Conservation (phyloP, 1,284 basidiomycete species). For the Apiotrichum montevideense region DNA sequence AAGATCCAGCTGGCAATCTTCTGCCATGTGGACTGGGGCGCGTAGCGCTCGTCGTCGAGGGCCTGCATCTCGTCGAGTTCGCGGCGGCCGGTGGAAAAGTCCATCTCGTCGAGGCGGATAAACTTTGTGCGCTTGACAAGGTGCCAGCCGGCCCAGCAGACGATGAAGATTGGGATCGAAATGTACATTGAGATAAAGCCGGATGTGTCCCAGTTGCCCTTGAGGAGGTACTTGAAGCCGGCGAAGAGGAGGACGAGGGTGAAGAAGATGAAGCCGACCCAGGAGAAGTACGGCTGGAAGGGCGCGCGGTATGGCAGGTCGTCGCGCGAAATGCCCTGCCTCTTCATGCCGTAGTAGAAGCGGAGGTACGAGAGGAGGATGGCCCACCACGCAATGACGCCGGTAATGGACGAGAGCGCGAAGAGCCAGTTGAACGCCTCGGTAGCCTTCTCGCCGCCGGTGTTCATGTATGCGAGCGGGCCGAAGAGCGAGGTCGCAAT, state of each 20-base stretch:
- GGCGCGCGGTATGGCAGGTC: slow-evolving; percentile 61
- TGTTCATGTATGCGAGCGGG: slow-evolving; percentile 60
- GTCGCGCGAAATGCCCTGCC: slow-evolving; percentile 59
- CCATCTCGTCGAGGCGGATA: slow-evolving; percentile 37
- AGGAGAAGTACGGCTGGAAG: slow-evolving; percentile 34
- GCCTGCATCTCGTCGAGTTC: too few relatives aligned
- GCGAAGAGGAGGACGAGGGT: slow-evolving; percentile 50
- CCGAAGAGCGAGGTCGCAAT: slow-evolving; percentile 59
- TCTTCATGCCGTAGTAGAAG: slow-evolving; percentile 64
- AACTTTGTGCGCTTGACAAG: slow-evolving; percentile 53
- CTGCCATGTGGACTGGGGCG: too few relatives aligned
- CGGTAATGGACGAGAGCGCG: slow-evolving; percentile 50
- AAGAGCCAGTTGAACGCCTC: slow-evolving; percentile 65
- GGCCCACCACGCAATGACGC: slow-evolving; percentile 60
- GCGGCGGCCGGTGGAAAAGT: too few relatives aligned
- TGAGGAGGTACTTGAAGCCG: slow-evolving; percentile 55
- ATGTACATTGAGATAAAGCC: slow-evolving; percentile 47
- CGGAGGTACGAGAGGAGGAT: slow-evolving; percentile 67
- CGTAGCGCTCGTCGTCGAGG: too few relatives aligned
- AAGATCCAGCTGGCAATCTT: too few relatives aligned
- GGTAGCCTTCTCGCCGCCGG: slow-evolving; percentile 49
- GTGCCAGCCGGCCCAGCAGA: slow-evolving; percentile 58
- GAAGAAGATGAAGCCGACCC: slow-evolving; percentile 53
- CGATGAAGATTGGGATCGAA: slow-evolving; percentile 41
- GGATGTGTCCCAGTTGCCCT: slow-evolving; percentile 52